Percentiles rank a stretch among this genome's conserved stretches.
Conservation (phyloP, 1,284 basidiomycete species). For the Rhodotorula sp. region DNA sequence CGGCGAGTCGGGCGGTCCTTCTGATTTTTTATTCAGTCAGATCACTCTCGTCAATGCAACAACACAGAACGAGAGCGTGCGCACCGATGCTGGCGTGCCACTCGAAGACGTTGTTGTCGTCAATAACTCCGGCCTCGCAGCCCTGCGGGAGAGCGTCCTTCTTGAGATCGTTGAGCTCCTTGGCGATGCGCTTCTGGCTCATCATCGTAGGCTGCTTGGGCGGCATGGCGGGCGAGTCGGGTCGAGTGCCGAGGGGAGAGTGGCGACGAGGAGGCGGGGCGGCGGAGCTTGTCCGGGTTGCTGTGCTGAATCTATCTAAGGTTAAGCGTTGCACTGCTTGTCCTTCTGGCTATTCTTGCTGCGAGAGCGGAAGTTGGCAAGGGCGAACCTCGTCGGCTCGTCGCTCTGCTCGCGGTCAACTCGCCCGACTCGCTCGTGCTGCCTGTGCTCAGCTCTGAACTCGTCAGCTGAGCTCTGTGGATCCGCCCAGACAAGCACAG, state of each 20-base stretch:
- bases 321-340: no score
- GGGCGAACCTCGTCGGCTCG: no score
- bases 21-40: not conserved
- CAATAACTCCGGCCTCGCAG: slow-evolving; percentile 56
- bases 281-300: no score
- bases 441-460: no score
- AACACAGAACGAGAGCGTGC: slow-evolving; percentile 56
- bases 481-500: no score
- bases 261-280: not conserved
- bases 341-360: no score
- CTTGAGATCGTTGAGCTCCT: slow-evolving; percentile 78
- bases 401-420: no score
- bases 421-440: no score
- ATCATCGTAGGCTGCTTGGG: slow-evolving; percentile 52
- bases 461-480: no score
- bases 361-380: no score
- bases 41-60: not conserved
- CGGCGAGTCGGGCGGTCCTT: slow-evolving; percentile 63
- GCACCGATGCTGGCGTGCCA: slow-evolving; percentile 71
- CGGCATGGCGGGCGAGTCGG: slow-evolving; percentile 6
- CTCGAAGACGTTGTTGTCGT: slow-evolving; percentile 60
- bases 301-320: not conserved
- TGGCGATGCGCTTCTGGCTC: slow-evolving; percentile 81
- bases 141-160: slow-evolving; percentile 59
- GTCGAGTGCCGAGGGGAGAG: not conserved